Conservation (phyloP, 1,139 yeast species). For the Protomyces pachydermus region DNA sequence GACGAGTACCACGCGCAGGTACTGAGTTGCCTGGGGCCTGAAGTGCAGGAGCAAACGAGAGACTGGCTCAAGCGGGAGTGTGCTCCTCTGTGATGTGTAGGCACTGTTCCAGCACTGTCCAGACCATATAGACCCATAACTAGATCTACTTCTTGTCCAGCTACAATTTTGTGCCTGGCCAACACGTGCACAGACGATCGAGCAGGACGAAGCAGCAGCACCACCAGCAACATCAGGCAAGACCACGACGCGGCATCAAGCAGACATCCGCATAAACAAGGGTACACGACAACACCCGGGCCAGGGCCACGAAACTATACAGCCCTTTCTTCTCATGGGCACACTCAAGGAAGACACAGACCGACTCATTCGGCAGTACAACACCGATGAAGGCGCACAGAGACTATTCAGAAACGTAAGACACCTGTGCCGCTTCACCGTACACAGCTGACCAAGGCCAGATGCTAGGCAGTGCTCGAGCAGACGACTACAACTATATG, state of each 20-base stretch:
- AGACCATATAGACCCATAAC: too few relatives aligned
- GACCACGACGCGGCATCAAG: too few relatives aligned
- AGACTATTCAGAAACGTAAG: background rate
- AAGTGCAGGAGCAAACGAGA: slow-evolving; percentile 1
- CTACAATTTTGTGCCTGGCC: too few relatives aligned
- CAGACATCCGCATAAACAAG: too few relatives aligned
- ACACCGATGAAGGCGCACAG: background rate
- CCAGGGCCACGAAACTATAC: background rate
- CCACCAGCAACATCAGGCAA: too few relatives aligned
- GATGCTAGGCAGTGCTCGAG: background rate
- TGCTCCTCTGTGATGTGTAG: background rate
- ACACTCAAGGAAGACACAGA: background rate
- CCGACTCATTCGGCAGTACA: background rate
- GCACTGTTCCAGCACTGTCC: too few relatives aligned
- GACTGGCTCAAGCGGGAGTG: slow-evolving; percentile 22
- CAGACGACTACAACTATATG: background rate
- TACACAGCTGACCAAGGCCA: background rate
- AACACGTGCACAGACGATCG: too few relatives aligned
- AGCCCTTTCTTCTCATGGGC: background rate
- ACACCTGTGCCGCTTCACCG: background rate
- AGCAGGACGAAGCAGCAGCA: too few relatives aligned
- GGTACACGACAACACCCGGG: too few relatives aligned
- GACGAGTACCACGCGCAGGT: slow-evolving; percentile 63
- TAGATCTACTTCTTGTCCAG: too few relatives aligned
- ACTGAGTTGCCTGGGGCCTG: slow-evolving; percentile 51